Evolutionary conservation across 116 monocot genomes (phyloP), one percentile per base, ranked within the genome.

Genomic region (Papilionanthe hybrid): DNA sequence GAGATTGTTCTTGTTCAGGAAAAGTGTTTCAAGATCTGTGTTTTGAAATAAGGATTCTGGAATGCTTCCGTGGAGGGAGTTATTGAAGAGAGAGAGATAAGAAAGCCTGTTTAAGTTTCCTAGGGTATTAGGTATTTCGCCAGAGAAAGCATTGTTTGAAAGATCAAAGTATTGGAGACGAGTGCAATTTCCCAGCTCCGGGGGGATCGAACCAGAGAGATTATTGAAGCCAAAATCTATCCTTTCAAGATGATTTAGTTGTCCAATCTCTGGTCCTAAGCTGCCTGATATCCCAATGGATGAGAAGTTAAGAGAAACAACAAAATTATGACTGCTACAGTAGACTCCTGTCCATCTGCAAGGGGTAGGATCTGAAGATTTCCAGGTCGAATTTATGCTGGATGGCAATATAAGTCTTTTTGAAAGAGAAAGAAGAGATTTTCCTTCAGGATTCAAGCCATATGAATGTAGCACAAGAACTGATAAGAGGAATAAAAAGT

Each of bases 301-400:
- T 1, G 92, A 81, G 9, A 97, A 78, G 81, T 86, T 67, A 18
- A 94, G 69, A 23, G 85, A 60, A 48, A 82, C 65, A 22, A 94
- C 89, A 76, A 74, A 49, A 28, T 68, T 63, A 32, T 9, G 15
- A 8, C 1, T 15, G 57, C 86, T 82, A 78, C 97, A 97, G 17
- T 41, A 43, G 72, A 92, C 72, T 32, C 97, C 97, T 5, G 17
- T 32, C 97, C 94, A 98, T 58, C 73, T 78, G 79, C 94, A 98
- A 22, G 94, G 94, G 75, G 27, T 87, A 47, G 74, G 41, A 77
- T 88, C 80, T 32, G 89, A 87, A 72, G 89, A 78, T 47, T 84
- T 94, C 97, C 97, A 97, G 19, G 84, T 86, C 28, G 89, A 85
- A 49, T 67, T 81, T 44, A 92, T 79, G 32, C 87, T 73, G 50